These are phyloP conservation scores for Zoysia matrella DNA, from an alignment of 202 grass and related monocot species.

Conservation along the genomic window DNA sequence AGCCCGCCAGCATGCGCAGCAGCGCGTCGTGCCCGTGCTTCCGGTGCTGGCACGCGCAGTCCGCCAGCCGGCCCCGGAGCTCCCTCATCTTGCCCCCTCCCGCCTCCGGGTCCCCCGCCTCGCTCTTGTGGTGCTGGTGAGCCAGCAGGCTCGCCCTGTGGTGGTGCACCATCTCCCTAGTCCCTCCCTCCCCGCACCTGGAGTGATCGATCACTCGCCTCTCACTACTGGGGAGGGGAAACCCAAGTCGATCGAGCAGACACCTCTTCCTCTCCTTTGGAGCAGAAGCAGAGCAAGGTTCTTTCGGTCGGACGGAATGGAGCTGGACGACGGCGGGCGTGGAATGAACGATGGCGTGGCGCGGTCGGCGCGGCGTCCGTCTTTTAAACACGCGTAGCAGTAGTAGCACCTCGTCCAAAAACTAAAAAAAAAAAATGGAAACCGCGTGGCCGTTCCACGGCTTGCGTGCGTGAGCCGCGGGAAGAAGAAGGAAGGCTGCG, in stretches of 20 bases:
- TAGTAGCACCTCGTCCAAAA: conserved; percentile 6
- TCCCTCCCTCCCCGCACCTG: no score
- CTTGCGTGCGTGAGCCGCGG: neutral
- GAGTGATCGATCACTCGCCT: no score
- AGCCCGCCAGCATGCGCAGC: conserved; percentile 42
- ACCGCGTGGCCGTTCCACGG: conserved; percentile 28
- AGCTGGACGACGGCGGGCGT: no score
- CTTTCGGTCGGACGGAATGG: no score
- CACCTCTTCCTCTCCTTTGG: no score
- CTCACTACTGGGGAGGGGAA: no score
- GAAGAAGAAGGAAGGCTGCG: neutral
- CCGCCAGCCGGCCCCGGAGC: conserved; percentile 11
- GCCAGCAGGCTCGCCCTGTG: conserved; percentile 36
- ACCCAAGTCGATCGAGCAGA: no score
- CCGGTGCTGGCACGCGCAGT: conserved; percentile 50
- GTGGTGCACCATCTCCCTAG: conserved; percentile 39
- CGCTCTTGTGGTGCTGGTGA: neutral
- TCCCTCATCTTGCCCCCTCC: conserved; percentile 29
- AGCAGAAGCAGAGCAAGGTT: no score
- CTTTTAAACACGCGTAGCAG: no score
- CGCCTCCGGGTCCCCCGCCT: neutral
- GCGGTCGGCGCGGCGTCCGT: no score
- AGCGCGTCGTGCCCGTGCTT: conserved; percentile 51
- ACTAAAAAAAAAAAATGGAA: neutral
- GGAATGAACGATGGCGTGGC: no score